Base-by-base conservation (phyloP, 495 filamentous ascomycete species). In the Tuber umbilicatum region DNA sequence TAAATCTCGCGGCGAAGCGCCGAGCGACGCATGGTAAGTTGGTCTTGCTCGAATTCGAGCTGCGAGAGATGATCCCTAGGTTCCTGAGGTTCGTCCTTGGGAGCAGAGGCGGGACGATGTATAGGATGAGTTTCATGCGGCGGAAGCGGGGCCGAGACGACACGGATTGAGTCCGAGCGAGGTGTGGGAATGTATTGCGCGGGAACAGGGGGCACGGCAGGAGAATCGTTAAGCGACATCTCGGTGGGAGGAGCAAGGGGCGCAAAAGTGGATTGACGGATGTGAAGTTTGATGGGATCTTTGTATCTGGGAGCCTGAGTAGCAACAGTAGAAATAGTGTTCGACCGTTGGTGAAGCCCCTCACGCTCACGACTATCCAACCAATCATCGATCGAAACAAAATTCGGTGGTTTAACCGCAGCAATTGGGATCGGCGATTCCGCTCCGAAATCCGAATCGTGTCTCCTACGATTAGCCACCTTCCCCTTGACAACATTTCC, bases 341-440 rank as follows among this genome's bases (percentile, higher is more conserved):
- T 81, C 37, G 76, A 74, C 35, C 80, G 55, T 69, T 71, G 73
- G 41, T 81, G 80, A 10, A 81, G 69, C 39, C 74, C 76, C 42
- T 81, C 80, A 14, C 79, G 76, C 68, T 81, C 80, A 38, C 79
- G 71, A 23, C 70, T 73, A 19, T 78, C 76, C 19, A 81, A 67
- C 80, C 80, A 81, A 70, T 81, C 80, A 39, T 81, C 80, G n/a
- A 81, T 81, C 5, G 79, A 81, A 31, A 79, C 71, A 38, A 81
- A 78, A 60, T 80, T 80, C 2, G 79, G 70, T 31, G 80, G 80
- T 27, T 77, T 81, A 16, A 77, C 74, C 17, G 69, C 75, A 14
- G 77, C 71, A 7, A 80, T 47, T 23, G 74, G 75, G 14, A 73
- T 73, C 27, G 78, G 60, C 41, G 78, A 69, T 41, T 74, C 70